Base-by-base conservation (phyloP, 1,284 basidiomycete species). In the Takashimella tepidaria region DNA sequence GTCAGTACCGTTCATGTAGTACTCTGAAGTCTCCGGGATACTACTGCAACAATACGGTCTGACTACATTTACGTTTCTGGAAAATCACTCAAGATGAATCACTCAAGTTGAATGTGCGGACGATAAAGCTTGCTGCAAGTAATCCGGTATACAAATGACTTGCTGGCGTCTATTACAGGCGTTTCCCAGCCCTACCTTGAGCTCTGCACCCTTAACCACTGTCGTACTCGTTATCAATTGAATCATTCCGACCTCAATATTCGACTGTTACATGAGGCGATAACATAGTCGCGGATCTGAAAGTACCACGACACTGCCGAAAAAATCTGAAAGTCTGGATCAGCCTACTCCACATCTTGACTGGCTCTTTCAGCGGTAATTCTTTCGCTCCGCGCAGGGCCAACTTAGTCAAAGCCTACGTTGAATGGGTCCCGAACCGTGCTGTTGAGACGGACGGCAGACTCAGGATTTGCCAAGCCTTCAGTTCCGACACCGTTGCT, bases 381-480 rank as follows among this genome's bases (percentile, higher is more conserved):
- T 49, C 52, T 50, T 54, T 61, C 54, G 53, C 57, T 37, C 43
- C 58, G 46, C 72, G 84, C 43, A 84, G 84, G 69, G 68, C 83
- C 1, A 81, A 83, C 41, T 84, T 82, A 3, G 80, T 84, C 26
- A 78, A 79, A 25, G 83, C 84, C 0, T 86, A 85, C 67, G 83
- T 84, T 62, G 83, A 85, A 62, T 85, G 84, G 83, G 81, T 86
- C 76, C 84, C 84, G 13, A 83, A 86, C 55, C 78, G 63, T 25
- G 48, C 58, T 47, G 82, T 85, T 13, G 79, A 79, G 54, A 77
- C 79, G 2, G 79, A 80, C 50, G 83, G 86, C 63, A 78, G 82
- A 59, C 78, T 85, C 12, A 77, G 84, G 12, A 84, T 86, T 58
- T 86, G 83, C 83, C 78, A 84, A 37, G 82, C 82, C 63, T 84